Evolutionary conservation across 2,329 filamentous ascomycete species (phyloP), one percentile per base, ranked within the genome.

Genomic region (Cercospora canescens): DNA sequence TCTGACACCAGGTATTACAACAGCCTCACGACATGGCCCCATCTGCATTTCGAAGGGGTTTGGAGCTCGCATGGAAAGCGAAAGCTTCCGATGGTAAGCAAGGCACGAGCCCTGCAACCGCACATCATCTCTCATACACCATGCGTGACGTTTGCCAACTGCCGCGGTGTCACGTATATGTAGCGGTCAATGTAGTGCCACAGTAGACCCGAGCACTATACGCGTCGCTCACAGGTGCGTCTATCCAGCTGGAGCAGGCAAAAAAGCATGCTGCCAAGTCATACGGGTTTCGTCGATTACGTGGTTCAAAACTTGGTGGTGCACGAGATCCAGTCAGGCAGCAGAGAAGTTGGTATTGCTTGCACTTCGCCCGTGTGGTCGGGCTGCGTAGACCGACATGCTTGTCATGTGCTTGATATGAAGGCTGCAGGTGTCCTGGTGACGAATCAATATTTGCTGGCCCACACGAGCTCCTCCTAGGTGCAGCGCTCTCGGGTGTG

Each of bases 391-490:
- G n/a, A 56, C 52, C 28, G 8, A 21, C 21, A 8, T 21, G 28
- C 52, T 56, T 56, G 52, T 56, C 52, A 56, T 24, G 32, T 35
- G 52, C 52, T 56, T 56, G 30, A 35, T 34, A 18, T 35, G 32
- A 56, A 34, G 28, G 18, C 30, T 56, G 52, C 52, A 35, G 52
- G 28, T 35, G 16, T 35, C 52, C n/a, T 32, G 52, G n/a, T 35
- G 52, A 56, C 52, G 52, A 56, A 35, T 56, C 52, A 35, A 56
- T 56, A 34, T 35, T 56, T 32, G 52, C 21, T 56, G 52, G 52
- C 52, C 52, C 52, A 35, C 52, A 21, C 21, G 32, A 56, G 52
- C 52, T 35, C 52, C 52, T 12, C n/a, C 18, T 56, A 35, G 28
- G 26, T 56, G 52, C 52, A 56, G 28, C 52, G 35, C n/a, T 35